Percentiles rank a stretch among this genome's conserved stretches.
Conservation (phyloP, 2,329 filamentous ascomycete genomes). For the Calonectria hawksworthii region DNA sequence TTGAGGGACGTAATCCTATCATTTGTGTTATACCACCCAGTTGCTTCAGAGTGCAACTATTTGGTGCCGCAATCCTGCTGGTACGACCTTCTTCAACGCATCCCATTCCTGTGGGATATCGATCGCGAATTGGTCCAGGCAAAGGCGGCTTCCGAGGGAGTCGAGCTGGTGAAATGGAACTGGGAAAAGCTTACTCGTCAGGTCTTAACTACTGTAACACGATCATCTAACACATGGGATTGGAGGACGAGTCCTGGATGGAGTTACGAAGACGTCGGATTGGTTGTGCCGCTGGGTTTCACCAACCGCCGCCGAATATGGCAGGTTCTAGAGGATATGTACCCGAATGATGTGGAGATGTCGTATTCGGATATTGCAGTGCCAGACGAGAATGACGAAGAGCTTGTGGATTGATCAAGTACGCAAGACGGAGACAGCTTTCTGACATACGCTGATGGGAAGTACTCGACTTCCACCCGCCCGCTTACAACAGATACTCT, state of each 20-base stretch:
- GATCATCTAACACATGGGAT: too few relatives aligned
- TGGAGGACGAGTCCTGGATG: neutral
- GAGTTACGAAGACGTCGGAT: neutral
- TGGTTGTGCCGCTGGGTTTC: neutral
- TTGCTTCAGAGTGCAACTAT: neutral
- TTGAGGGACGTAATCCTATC: neutral
- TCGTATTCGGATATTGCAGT: too few relatives aligned
- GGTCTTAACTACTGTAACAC: too few relatives aligned
- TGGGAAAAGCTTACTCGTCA: too few relatives aligned
- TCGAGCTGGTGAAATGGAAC: too few relatives aligned
- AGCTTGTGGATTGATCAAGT: too few relatives aligned
- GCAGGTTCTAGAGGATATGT: neutral
- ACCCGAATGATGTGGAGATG: neutral
- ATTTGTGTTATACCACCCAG: neutral
- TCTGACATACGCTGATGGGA: too few relatives aligned
- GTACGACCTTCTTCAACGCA: neutral
- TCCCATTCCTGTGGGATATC: slow-evolving; percentile 24
- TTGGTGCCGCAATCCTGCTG: neutral
- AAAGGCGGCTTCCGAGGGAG: too few relatives aligned
- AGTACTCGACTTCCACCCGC: too few relatives aligned
- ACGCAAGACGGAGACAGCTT: too few relatives aligned
- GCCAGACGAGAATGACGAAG: neutral
- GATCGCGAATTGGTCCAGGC: neutral
- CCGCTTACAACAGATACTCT: too few relatives aligned
- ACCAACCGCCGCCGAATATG: neutral